phyloP scores from a whole-genome alignment of 345 rosid genomes.

The Gossypium turneri region DNA sequence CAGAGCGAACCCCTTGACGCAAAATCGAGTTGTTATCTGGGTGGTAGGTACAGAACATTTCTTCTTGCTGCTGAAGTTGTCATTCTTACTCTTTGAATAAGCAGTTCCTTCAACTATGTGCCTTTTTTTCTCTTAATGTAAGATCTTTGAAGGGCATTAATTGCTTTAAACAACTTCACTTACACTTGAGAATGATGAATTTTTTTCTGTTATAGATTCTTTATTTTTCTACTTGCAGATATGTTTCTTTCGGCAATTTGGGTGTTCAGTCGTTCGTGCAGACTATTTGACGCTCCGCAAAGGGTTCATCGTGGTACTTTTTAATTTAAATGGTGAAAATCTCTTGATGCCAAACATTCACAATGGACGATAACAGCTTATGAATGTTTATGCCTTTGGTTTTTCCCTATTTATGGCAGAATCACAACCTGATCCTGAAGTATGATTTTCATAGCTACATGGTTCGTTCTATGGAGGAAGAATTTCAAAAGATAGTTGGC shows the following conservation, averaged over 20 bases:
- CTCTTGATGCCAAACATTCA: not conserved
- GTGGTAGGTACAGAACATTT: slow-evolving; percentile 46
- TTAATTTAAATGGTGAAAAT: slow-evolving; percentile 7
- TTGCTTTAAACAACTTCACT: not conserved
- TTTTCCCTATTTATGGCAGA: slow-evolving; percentile 45
- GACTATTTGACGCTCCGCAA: slow-evolving; percentile 88
- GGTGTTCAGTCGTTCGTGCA: slow-evolving; percentile 73
- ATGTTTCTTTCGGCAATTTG: slow-evolving; percentile 91
- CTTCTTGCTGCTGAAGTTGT: slow-evolving; percentile 7
- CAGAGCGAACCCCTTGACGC: slow-evolving; percentile 49
- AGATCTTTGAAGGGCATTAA: not conserved
- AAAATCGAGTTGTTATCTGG: slow-evolving; percentile 67
- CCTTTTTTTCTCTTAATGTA: not conserved
- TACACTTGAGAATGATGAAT: not conserved
- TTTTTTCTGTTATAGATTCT: slow-evolving; percentile 1
- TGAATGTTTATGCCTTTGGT: slow-evolving; percentile 16
- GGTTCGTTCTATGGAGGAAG: slow-evolving; percentile 99
- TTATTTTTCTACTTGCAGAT: slow-evolving; percentile 45
- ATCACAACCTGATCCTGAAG: slow-evolving; percentile 63
- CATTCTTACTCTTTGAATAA: not conserved
- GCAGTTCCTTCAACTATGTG: not conserved
- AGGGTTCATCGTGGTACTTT: slow-evolving; percentile 72
- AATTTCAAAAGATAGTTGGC: slow-evolving; percentile 89
- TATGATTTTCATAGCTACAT: slow-evolving; percentile 95
- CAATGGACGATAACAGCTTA: not conserved